Evolutionary conservation across 805 yeast genomes (phyloP).

Genomic region (Spathaspora girioi): DNA sequence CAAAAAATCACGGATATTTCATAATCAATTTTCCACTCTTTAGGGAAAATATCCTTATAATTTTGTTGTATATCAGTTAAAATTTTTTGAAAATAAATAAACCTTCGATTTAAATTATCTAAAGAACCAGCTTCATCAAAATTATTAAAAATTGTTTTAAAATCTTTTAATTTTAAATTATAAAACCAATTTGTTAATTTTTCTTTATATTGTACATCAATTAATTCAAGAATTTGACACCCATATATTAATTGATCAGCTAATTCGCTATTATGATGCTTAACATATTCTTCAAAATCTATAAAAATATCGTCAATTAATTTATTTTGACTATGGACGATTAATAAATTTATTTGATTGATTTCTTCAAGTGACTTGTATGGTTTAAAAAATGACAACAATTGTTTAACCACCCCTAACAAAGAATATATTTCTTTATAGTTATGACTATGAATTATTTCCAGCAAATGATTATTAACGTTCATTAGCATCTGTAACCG

Average conservation of each 20-base stretch:
- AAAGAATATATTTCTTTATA: constrained; percentile 56
- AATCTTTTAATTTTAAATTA: constrained; percentile 65
- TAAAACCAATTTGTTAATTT: constrained; percentile 73
- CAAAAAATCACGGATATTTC: constrained; percentile 63
- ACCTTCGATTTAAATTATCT: constrained; percentile 81
- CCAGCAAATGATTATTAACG: constrained; percentile 61
- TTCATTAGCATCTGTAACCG: constrained; percentile 81
- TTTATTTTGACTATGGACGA: constrained; percentile 55
- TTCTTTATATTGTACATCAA: constrained; percentile 51
- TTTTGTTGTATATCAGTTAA: constrained; percentile 55
- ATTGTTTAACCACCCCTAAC: constrained; percentile 68
- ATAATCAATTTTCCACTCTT: constrained; percentile 65
- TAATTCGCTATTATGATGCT: constrained; percentile 20
- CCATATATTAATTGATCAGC: constrained; percentile 50
- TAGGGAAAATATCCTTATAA: constrained; percentile 57
- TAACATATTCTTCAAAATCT: constrained; percentile 58
- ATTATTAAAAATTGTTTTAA: constrained; percentile 67
- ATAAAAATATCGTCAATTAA: constrained; percentile 66
- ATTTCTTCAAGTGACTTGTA: constrained; percentile 83
- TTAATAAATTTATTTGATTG: constrained; percentile 57
- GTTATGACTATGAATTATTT: constrained; percentile 42
- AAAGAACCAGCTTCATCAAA: constrained; percentile 93
- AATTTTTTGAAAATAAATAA: constrained; percentile 73
- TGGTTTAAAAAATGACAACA: constrained; percentile 68
- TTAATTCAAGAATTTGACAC: constrained; percentile 67